phyloP scores from a whole-genome alignment of 441 rosid species.

The Biscutella laevigata region DNA sequence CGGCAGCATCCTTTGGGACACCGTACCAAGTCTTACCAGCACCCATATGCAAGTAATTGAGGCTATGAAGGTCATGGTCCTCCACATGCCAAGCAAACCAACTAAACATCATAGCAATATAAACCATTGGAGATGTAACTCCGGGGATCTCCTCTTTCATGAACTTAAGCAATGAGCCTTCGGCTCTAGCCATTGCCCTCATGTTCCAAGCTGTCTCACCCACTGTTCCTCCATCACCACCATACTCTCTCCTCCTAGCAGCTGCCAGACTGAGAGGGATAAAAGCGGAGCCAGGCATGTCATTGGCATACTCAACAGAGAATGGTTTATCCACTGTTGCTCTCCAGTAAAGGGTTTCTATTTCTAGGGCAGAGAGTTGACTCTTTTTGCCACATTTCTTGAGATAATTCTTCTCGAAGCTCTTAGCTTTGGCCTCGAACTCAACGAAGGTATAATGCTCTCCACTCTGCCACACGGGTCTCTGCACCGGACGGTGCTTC shows the following conservation, averaged over 20 bases:
- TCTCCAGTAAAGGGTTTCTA: constrained; percentile 94
- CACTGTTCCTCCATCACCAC: constrained; percentile 53
- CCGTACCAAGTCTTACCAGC: constrained; percentile 98
- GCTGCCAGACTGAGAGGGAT: constrained; percentile 34
- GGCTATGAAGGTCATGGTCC: constrained; percentile 95
- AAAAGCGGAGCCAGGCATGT: constrained; percentile 97
- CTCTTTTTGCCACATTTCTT: constrained; percentile 56
- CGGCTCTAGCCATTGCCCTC: constrained; percentile 88
- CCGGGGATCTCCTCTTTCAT: constrained; percentile 99
- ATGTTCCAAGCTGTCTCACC: constrained; percentile 96
- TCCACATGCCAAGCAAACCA: constrained; percentile 99
- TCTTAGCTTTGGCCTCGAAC: constrained; percentile 80
- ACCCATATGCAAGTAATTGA: constrained; percentile 95
- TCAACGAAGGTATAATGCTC: constrained; percentile 71
- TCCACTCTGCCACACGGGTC: constrained; percentile 97
- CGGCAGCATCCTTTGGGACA: constrained; percentile 83
- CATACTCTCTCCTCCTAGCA: constrained; percentile 36
- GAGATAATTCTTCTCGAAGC: constrained; percentile 60
- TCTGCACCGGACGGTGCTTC: constrained; percentile 75
- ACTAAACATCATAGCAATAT: constrained; percentile 93
- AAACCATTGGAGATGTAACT: constrained; percentile 96
- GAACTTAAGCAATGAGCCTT: constrained; percentile 83
- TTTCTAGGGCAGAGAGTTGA: constrained; percentile 59
- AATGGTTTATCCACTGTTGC: constrained; percentile 87
- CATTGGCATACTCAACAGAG: constrained; percentile 92